These are phyloP conservation scores for Cyberlindnera americana DNA, from an alignment of 805 yeast genomes.

Conservation along the genomic window DNA sequence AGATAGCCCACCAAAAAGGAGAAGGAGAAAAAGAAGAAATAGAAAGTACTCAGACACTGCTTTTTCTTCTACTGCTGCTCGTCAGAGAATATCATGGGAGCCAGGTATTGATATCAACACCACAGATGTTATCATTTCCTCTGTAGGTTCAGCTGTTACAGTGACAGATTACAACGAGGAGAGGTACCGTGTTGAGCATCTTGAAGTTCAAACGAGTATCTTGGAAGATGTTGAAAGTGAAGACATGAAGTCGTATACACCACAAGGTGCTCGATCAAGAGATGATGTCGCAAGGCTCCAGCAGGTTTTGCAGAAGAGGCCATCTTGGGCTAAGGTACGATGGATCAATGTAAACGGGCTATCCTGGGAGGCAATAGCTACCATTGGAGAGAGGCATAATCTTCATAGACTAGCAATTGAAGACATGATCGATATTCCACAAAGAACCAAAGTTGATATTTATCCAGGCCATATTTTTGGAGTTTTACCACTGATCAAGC, in stretches of 20 bases:
- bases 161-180: slow-evolving; percentile 47
- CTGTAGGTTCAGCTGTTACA: slow-evolving; percentile 52
- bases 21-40: slow-evolving; percentile 15
- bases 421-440: slow-evolving; percentile 62
- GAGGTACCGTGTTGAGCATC: slow-evolving; percentile 39
- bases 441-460: slow-evolving; percentile 54
- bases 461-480: slow-evolving; percentile 50
- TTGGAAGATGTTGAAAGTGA: slow-evolving; percentile 34
- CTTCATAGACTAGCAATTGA: slow-evolving; percentile 56
- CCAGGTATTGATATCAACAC: slow-evolving; percentile 54
- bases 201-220: slow-evolving; percentile 12
- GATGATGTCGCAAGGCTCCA: slow-evolving; percentile 29
- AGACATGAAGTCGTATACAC: slow-evolving; percentile 1
- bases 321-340: slow-evolving; percentile 47
- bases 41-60: slow-evolving; percentile 35
- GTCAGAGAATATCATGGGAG: slow-evolving; percentile 50
- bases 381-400: slow-evolving; percentile 40
- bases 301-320: slow-evolving; percentile 32
- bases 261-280: slow-evolving; percentile 9
- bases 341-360: slow-evolving; percentile 59
- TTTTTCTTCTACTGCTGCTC: slow-evolving; percentile 32
- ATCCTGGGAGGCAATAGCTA: slow-evolving; percentile 56
- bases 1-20: slow-evolving; percentile 1
- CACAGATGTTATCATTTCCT: slow-evolving; percentile 46
- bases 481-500: slow-evolving; percentile 49